These are phyloP conservation scores for Aspergillus aculeatinus DNA, from an alignment of 2,329 filamentous ascomycete genomes.

Conservation along the genomic window DNA sequence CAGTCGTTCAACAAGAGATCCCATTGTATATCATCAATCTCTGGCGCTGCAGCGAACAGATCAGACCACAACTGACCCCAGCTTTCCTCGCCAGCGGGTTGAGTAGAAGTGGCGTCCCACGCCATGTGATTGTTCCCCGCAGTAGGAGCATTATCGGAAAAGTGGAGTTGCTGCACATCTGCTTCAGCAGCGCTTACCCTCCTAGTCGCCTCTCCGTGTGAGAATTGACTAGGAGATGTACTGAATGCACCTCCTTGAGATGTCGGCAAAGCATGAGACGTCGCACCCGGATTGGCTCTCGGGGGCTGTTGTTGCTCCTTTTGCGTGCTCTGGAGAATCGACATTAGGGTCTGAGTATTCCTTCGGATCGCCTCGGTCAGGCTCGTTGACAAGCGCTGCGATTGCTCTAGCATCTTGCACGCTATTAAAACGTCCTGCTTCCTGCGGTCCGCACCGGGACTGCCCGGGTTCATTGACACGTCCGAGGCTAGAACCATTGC, in stretches of 20 bases:
- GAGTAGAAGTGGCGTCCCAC: not conserved
- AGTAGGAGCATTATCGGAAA: not conserved
- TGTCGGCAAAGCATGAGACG: not conserved
- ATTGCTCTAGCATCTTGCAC: conserved; percentile 7
- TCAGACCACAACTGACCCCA: conserved; percentile 8
- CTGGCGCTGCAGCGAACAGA: conserved; percentile 1
- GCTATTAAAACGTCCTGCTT: conserved; percentile 14
- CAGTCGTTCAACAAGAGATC: conserved; percentile 4
- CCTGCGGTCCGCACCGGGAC: conserved; percentile 17
- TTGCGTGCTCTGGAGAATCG: conserved; percentile 4
- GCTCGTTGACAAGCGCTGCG: not conserved
- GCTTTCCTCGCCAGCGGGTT: not conserved
- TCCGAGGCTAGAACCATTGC: conserved; percentile 26
- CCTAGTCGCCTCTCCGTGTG: not conserved
- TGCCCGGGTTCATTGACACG: conserved; percentile 23
- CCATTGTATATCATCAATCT: conserved; percentile 2
- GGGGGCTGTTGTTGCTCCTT: not conserved
- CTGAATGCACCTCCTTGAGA: not conserved
- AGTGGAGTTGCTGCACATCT: not conserved
- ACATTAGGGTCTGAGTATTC: conserved; percentile 10
- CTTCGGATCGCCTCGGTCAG: conserved; percentile 6
- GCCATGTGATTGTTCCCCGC: not conserved
- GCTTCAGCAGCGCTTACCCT: not conserved
- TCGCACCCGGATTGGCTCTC: not conserved
- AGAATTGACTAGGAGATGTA: conserved; percentile 2